These are phyloP conservation scores for Aegilops tauschii DNA, from an alignment of 176 grass and related monocot species.

Conservation along the genomic window DNA sequence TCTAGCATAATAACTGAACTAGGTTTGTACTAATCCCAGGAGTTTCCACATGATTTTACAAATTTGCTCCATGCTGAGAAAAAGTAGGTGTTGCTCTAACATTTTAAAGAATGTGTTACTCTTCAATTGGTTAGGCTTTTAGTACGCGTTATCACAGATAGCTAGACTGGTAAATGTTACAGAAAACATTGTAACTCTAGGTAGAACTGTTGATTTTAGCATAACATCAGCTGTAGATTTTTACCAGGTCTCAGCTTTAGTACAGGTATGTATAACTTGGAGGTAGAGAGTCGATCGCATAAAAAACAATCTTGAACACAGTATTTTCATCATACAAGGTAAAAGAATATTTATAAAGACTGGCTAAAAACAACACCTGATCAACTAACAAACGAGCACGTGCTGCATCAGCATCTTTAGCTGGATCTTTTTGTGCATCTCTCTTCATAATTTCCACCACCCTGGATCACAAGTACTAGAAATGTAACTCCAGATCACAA, in stretches of 20 bases:
- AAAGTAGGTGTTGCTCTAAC: neutral
- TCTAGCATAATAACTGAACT: neutral
- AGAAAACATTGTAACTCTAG: neutral
- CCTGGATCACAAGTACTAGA: conserved; percentile 41
- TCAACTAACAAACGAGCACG: conserved; percentile 67
- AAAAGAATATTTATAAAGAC: neutral
- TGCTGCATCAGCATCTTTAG: conserved; percentile 48
- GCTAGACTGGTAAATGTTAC: neutral
- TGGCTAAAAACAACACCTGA: conserved; percentile 55
- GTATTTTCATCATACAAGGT: neutral
- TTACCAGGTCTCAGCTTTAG: neutral
- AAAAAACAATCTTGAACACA: neutral
- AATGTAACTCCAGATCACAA: neutral
- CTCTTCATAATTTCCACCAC: conserved; percentile 84
- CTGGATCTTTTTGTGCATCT: conserved; percentile 81
- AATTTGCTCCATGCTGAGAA: neutral
- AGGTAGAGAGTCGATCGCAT: neutral
- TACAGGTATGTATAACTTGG: neutral
- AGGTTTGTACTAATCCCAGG: neutral
- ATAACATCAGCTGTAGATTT: neutral
- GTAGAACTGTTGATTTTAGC: neutral
- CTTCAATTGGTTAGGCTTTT: neutral
- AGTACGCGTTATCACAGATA: neutral
- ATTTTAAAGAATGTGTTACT: neutral
- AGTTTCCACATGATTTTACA: neutral